phyloP scores from a whole-genome alignment of 805 yeast genomes.

The Kazachstania viticola region DNA sequence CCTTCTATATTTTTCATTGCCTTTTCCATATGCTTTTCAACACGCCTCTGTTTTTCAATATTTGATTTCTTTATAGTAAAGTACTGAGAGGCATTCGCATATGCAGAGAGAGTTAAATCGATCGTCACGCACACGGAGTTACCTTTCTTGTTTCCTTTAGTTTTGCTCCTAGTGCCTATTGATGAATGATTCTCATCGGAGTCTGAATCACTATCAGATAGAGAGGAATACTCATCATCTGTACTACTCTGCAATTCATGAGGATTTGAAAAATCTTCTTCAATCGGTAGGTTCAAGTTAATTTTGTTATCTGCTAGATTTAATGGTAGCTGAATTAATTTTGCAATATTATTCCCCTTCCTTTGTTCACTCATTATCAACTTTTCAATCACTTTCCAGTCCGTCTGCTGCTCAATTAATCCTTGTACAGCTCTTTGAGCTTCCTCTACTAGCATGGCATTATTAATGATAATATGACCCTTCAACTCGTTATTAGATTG shows the following conservation, averaged over 20 bases:
- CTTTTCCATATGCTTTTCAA: slow-evolving; percentile 60
- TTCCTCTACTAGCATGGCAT: slow-evolving; percentile 60
- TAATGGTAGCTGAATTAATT: slow-evolving; percentile 51
- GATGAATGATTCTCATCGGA: slow-evolving; percentile 8
- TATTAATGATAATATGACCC: slow-evolving; percentile 61
- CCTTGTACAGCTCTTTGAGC: slow-evolving; percentile 58
- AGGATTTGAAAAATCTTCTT: slow-evolving; percentile 13
- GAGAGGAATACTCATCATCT: slow-evolving; percentile 6
- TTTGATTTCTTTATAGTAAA: slow-evolving; percentile 70
- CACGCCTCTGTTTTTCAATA: slow-evolving; percentile 65
- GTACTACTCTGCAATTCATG: slow-evolving; percentile 12
- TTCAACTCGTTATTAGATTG: slow-evolving; percentile 53
- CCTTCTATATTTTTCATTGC: slow-evolving; percentile 79
- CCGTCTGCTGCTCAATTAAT: slow-evolving; percentile 74
- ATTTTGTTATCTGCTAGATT: slow-evolving; percentile 60
- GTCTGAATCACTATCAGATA: slow-evolving; percentile 9
- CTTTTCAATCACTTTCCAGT: slow-evolving; percentile 83
- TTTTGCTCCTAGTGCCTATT: slow-evolving; percentile 1
- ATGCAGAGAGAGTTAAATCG: slow-evolving; percentile 63
- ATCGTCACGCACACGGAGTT: slow-evolving; percentile 42
- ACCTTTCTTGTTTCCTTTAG: slow-evolving; percentile 6
- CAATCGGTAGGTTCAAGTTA: slow-evolving; percentile 41
- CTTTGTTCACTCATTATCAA: slow-evolving; percentile 57
- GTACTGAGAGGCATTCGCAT: slow-evolving; percentile 77
- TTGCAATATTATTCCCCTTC: slow-evolving; percentile 54